A percentile compares a stretch with the other conserved stretches of the same genome.
Conservation (phyloP, 2,329 filamentous ascomycete species). For the Clonostachys byssicola region DNA sequence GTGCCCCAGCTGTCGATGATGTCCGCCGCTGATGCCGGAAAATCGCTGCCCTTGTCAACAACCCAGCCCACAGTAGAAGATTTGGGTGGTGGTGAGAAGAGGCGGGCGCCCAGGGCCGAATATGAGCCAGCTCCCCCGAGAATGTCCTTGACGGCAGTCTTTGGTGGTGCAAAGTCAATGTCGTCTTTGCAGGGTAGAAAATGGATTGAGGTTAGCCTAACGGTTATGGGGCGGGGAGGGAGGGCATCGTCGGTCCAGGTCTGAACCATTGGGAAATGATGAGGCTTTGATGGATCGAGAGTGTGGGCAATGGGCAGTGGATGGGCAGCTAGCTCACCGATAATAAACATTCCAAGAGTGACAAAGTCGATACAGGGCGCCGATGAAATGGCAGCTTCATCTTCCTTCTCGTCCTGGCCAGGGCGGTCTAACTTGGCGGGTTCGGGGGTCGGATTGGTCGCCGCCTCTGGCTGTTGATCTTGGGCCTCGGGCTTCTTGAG, state of each 20-base stretch:
- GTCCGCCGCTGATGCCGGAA: constrained; percentile 61
- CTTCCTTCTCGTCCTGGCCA: too few relatives aligned
- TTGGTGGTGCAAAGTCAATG: constrained; percentile 77
- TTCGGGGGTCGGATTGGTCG: not conserved
- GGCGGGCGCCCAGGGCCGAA: constrained; percentile 79
- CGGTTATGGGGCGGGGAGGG: not conserved
- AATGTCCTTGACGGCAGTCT: constrained; percentile 65
- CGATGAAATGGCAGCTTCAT: too few relatives aligned
- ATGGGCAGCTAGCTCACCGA: constrained; percentile 43
- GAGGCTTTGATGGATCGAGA: not conserved
- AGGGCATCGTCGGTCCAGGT: not conserved
- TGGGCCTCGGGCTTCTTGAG: too few relatives aligned
- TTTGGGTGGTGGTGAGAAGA: constrained; percentile 69
- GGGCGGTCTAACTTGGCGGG: too few relatives aligned
- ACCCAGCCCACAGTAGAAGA: constrained; percentile 81
- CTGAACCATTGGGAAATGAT: not conserved
- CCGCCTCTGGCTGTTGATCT: not conserved
- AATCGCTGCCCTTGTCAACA: constrained; percentile 85
- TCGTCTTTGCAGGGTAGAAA: constrained; percentile 58
- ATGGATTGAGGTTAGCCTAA: not conserved
- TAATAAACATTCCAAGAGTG: constrained; percentile 70
- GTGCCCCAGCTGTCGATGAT: constrained; percentile 75
- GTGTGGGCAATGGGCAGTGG: not conserved
- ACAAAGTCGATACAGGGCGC: constrained; percentile 53
- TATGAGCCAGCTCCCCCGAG: constrained; percentile 89